Evolutionary conservation across 495 filamentous ascomycete genomes (phyloP).

Genomic region (Neurospora discreta): DNA sequence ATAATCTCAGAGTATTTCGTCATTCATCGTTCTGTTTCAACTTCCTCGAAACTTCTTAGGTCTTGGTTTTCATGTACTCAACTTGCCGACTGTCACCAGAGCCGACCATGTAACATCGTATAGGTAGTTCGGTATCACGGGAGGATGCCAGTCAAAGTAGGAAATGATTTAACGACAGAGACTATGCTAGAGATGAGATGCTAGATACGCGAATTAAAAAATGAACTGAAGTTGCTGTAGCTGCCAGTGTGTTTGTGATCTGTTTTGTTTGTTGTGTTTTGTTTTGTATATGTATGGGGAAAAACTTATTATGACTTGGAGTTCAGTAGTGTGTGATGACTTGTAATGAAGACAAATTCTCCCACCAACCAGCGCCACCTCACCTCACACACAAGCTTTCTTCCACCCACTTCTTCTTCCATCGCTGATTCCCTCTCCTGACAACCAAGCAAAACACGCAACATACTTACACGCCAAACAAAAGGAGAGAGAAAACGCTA

Average conservation of each 20-base stretch:
- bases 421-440: not conserved
- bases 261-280: not conserved
- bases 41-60: not conserved
- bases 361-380: not conserved
- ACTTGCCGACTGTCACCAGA: not conserved
- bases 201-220: not conserved
- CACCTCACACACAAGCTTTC: not conserved
- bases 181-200: not conserved
- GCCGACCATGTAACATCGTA: not conserved
- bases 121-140: not conserved
- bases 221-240: not conserved
- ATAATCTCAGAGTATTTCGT: not conserved
- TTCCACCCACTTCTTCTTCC: not conserved
- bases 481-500: not conserved
- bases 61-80: not conserved
- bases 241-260: not conserved
- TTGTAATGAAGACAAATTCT: not conserved
- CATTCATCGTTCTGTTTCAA: not conserved
- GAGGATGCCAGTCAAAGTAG: not conserved
- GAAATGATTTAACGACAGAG: not conserved
- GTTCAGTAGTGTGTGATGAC: not conserved
- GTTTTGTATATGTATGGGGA: not conserved
- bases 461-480: not conserved
- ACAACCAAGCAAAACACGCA: not conserved
- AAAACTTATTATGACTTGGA: not conserved